phyloP scores from a whole-genome alignment of 139 green algal species.

The Gonium pectorale region DNA sequence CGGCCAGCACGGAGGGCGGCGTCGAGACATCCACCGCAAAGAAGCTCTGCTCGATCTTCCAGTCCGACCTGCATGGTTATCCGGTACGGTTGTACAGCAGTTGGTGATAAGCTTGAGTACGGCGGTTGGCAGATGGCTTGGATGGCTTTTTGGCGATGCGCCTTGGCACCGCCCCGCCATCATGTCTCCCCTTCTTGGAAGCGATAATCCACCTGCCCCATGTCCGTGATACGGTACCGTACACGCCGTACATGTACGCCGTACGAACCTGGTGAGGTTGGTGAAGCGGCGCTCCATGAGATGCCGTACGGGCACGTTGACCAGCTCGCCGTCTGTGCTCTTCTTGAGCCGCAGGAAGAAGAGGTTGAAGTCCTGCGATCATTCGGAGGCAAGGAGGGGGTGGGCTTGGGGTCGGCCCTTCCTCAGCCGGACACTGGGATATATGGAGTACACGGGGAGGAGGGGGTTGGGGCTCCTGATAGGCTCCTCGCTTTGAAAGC shows the following conservation, averaged over 20 bases:
- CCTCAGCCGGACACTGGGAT: too few relatives aligned
- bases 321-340: conserved; percentile 42
- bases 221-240: too few relatives aligned
- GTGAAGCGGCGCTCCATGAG: conserved; percentile 12
- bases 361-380: conserved; percentile 48
- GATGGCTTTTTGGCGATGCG: background rate
- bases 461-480: too few relatives aligned
- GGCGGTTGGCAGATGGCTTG: background rate
- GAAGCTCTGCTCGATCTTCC: conserved; percentile 53
- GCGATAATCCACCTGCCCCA: too few relatives aligned
- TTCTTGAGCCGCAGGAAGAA: conserved; percentile 46
- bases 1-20: background rate
- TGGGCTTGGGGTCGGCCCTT: too few relatives aligned
- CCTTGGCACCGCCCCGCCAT: background rate
- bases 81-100: too few relatives aligned
- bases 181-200: too few relatives aligned
- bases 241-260: too few relatives aligned
- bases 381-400: background rate
- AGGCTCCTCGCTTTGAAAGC: too few relatives aligned
- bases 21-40: conserved; percentile 26
- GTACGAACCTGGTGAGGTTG: conserved; percentile 46
- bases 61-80: conserved; percentile 39
- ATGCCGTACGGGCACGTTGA: conserved; percentile 26
- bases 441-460: too few relatives aligned
- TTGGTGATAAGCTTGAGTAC: too few relatives aligned